Conservation (phyloP, 106 monocot species). For the Posidonia australis region DNA sequence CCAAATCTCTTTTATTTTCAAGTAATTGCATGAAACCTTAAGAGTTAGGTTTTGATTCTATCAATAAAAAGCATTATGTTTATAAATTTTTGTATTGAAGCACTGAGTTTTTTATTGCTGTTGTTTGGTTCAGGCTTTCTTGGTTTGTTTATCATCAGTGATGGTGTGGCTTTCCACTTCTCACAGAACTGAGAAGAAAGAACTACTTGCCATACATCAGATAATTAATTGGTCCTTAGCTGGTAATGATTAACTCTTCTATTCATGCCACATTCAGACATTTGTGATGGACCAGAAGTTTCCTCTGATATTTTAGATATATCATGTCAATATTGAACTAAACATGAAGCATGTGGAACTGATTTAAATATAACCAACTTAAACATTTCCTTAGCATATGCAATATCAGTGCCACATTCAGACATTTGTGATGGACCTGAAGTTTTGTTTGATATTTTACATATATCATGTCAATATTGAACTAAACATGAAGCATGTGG, state of each 20-base stretch:
- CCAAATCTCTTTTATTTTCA: constrained; percentile 45
- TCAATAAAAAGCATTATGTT: constrained; percentile 1
- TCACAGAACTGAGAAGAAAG: constrained; percentile 56
- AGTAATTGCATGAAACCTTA: constrained; percentile 24
- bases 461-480: no score
- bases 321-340: no score
- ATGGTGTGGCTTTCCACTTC: constrained; percentile 83
- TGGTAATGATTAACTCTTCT: constrained; percentile 39
- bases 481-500: no score
- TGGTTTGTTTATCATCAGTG: constrained; percentile 55
- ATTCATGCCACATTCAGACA: no score
- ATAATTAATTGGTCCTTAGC: constrained; percentile 70
- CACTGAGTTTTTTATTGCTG: neutral
- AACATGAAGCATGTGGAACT: no score
- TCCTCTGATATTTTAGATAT: no score
- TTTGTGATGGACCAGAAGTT: no score
- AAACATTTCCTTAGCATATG: no score
- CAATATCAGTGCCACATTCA: no score
- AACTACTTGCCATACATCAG: constrained; percentile 55
- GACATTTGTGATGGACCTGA: no score
- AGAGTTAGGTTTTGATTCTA: neutral
- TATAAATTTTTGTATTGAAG: neutral
- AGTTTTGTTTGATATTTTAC: no score
- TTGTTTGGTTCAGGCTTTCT: constrained; percentile 28
- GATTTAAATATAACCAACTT: no score